Evolutionary conservation across 2,329 filamentous ascomycete species (phyloP), one percentile per base, ranked within the genome.

Genomic region (Aspergillus flavus): DNA sequence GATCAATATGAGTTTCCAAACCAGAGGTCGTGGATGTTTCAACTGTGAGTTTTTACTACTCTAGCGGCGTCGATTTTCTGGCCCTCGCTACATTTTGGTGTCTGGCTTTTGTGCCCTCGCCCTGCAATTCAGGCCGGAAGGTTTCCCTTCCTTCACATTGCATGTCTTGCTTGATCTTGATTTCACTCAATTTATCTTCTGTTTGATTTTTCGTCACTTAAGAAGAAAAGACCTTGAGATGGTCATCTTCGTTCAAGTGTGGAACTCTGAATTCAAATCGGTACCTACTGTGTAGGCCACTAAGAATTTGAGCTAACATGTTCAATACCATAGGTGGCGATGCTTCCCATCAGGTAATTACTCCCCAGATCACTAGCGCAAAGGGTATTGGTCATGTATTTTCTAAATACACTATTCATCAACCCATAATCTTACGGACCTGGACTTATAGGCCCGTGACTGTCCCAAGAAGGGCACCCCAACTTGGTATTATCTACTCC

Each of bases 381-480:
- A n/a, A 43, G 45, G 48, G 9, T 21, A 54, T 48, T 19, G 9
- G 10, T 41, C 34, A 14, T 45, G 16, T 30, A 39, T 50, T 9
- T 43, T 26, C 16, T 21, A 26, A 26, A 41, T 43, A 19, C 21
- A 21, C 26, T 7, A 56, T 11, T 41, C n/a, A 12, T 19, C 32
- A 32, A 59, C 59, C 52, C 52, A 53, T n/a, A 69, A 62, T 64
- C 68, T 73, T 23, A 73, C 57, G 59, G 62, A 59, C 58, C 66
- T 71, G 62, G 71, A 64, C 67, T 32, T 21, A 64, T 65, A 93
- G 91, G 91, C 91, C 75, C 91, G 91, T 75, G 91, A 94, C 76
- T 95, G 92, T 86, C 92, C 92, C 75, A 92, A 89, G 85, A 91
- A 91, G 82, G 91, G 91, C 73, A 89, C 89, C 72, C 88, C 91